phyloP scores from a whole-genome alignment of 192 early-diverging fungal species.

The Coemansia sp. region DNA sequence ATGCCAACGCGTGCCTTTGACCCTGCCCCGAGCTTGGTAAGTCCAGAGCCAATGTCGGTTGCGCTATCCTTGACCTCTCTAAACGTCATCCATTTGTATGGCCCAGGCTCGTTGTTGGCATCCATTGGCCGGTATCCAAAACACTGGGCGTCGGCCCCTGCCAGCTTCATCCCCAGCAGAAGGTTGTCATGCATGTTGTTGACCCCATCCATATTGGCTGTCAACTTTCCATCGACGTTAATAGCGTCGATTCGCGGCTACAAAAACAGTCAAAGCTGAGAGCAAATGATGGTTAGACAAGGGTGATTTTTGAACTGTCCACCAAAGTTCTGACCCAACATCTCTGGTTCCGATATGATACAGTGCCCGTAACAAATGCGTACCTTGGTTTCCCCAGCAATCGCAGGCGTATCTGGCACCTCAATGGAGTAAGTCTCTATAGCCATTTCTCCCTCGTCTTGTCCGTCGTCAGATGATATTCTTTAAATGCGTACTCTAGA shows the following conservation, averaged over 20 bases:
- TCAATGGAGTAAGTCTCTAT: slow-evolving; percentile 31
- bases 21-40: slow-evolving; percentile 72
- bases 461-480: not conserved
- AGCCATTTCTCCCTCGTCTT: not conserved
- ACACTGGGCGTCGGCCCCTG: slow-evolving; percentile 33
- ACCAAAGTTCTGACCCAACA: not conserved
- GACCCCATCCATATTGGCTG: slow-evolving; percentile 34
- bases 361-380: not conserved
- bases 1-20: slow-evolving; percentile 60
- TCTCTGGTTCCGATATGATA: not conserved
- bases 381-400: slow-evolving; percentile 42
- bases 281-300: not conserved
- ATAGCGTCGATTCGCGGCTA: slow-evolving; percentile 45
- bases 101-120: slow-evolving; percentile 57
- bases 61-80: slow-evolving; percentile 62
- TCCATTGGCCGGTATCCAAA: slow-evolving; percentile 40
- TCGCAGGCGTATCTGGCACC: slow-evolving; percentile 28
- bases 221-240: slow-evolving; percentile 23
- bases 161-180: slow-evolving; percentile 37
- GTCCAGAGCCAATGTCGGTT: slow-evolving; percentile 69
- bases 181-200: slow-evolving; percentile 53
- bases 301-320: not conserved
- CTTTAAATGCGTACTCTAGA: not conserved
- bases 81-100: slow-evolving; percentile 79
- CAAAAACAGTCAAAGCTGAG: not conserved